Evolutionary conservation across 805 yeast genomes (phyloP).

Genomic region (Ogataea haglerorum): DNA sequence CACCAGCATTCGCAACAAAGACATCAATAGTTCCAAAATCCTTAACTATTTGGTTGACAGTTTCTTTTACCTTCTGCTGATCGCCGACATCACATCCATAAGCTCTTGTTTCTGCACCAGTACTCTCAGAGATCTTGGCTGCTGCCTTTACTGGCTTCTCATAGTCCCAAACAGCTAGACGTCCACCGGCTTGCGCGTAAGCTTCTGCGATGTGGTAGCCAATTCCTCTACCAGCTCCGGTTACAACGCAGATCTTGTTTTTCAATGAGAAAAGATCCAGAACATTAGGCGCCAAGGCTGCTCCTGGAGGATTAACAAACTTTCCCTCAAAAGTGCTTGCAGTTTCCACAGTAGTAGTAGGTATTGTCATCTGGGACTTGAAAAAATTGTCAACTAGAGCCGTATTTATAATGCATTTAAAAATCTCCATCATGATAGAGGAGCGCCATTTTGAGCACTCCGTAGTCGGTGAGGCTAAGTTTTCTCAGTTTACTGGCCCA

Average conservation of each 20-base stretch:
- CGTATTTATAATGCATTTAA: neutral
- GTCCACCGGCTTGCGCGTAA: conserved; percentile 42
- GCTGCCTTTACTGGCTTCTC: conserved; percentile 35
- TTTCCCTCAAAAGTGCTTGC: neutral
- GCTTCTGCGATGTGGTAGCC: conserved; percentile 42
- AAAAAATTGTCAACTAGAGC: neutral
- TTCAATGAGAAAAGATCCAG: conserved; percentile 39
- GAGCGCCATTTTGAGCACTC: too few species aligned
- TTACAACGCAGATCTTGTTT: conserved; percentile 42
- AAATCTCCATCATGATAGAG: too few species aligned
- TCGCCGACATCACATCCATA: conserved; percentile 33
- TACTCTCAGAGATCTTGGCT: conserved; percentile 39
- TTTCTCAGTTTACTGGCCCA: too few species aligned
- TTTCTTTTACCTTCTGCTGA: conserved; percentile 30
- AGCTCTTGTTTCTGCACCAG: conserved; percentile 19
- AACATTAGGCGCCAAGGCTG: conserved; percentile 50
- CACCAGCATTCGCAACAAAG: conserved; percentile 43
- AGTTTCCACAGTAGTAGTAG: neutral
- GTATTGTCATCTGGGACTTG: neutral
- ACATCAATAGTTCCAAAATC: conserved; percentile 42
- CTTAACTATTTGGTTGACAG: conserved; percentile 30
- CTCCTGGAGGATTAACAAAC: conserved; percentile 35
- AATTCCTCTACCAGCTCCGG: conserved; percentile 41
- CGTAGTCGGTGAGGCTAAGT: too few species aligned
- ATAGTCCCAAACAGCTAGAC: conserved; percentile 42